A percentile compares a stretch with the other conserved stretches of the same genome.
These are phyloP conservation scores for Malus sylvestris DNA, from an alignment of 306 rosid species.

Conservation along the genomic window DNA sequence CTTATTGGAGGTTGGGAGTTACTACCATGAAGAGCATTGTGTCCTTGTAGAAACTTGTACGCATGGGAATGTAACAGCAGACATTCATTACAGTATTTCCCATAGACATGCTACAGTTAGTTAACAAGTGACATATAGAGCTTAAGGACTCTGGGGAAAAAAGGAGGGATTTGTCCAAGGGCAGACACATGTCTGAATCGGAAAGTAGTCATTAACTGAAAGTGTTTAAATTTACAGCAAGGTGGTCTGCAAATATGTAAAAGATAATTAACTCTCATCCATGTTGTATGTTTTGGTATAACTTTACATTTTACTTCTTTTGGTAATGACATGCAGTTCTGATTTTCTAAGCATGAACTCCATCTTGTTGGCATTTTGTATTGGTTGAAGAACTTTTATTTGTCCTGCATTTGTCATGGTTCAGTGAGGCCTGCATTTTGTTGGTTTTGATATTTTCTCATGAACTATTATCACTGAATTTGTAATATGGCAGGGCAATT, in stretches of 20 bases:
- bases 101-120: not conserved
- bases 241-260: not conserved
- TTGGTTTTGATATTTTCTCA: not conserved
- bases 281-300: not conserved
- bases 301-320: not conserved
- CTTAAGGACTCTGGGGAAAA: not conserved
- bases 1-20: not conserved
- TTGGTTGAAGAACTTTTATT: not conserved
- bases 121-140: not conserved
- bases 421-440: not conserved
- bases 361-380: not conserved
- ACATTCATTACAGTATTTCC: not conserved
- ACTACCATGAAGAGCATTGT: not conserved
- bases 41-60: not conserved
- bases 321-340: not conserved
- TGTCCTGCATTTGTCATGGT: not conserved
- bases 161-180: not conserved
- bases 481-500: conserved; percentile 63
- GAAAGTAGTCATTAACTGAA: not conserved
- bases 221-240: not conserved
- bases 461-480: conserved; percentile 11
- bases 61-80: not conserved
- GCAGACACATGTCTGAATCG: not conserved
- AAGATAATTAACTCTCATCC: not conserved
- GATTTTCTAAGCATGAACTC: not conserved